phyloP scores from a whole-genome alignment of 1,139 yeast species.

The Taphrina deformans region DNA sequence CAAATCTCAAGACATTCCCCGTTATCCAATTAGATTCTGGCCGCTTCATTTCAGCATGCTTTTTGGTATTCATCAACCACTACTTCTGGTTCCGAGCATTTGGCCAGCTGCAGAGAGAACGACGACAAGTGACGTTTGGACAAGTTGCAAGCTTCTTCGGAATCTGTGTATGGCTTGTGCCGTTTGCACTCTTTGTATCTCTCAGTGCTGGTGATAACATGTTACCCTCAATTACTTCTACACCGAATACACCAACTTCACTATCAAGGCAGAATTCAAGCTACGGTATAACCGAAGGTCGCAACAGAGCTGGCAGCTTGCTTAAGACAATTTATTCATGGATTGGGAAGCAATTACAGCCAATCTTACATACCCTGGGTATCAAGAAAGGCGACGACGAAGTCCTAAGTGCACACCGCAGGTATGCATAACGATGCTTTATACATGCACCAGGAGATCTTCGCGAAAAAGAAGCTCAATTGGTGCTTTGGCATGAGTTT shows the following conservation, averaged over 20 bases:
- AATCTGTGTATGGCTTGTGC: constrained; percentile 87
- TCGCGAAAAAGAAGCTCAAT: background rate
- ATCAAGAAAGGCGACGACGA: constrained; percentile 28
- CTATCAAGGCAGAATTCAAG: background rate
- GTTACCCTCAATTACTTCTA: constrained; percentile 54
- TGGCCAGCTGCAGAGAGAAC: constrained; percentile 63
- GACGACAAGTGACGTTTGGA: constrained; percentile 66
- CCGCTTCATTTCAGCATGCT: constrained; percentile 67
- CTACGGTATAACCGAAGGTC: background rate
- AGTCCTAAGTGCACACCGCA: background rate
- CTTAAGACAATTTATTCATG: constrained; percentile 19
- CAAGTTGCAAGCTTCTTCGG: constrained; percentile 95
- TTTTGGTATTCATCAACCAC: constrained; percentile 75
- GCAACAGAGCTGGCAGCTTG: constrained; percentile 25
- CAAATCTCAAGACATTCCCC: constrained; percentile 78
- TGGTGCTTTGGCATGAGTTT: too few species aligned
- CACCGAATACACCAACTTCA: constrained; percentile 4
- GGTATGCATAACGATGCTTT: background rate
- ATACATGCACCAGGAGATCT: background rate
- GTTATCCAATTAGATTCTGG: constrained; percentile 74
- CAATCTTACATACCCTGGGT: constrained; percentile 21
- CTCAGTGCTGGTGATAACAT: constrained; percentile 89
- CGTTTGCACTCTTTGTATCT: constrained; percentile 87
- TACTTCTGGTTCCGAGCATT: constrained; percentile 84
- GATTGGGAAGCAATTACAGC: constrained; percentile 16